Conservation (phyloP, 768 basidiomycete species). For the Ephemerocybe angulata region DNA sequence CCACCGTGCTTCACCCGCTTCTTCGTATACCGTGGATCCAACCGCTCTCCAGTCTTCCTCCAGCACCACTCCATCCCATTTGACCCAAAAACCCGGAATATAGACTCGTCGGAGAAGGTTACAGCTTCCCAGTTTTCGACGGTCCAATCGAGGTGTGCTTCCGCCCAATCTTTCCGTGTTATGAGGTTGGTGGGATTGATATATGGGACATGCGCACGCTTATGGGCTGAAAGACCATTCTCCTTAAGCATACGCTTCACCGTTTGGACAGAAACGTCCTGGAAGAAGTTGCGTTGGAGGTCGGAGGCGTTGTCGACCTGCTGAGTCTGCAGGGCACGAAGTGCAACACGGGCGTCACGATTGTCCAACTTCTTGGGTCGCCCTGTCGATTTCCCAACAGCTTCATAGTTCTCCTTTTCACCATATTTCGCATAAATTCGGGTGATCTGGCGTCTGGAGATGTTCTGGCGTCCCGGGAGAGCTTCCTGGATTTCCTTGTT, state of each 20-base stretch:
- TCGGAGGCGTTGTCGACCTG: conserved; percentile 10
- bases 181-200: background rate
- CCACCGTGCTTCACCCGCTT: conserved; percentile 31
- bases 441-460: conserved; percentile 1
- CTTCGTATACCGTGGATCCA: conserved; percentile 15
- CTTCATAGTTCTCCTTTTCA: conserved; percentile 6
- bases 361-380: background rate
- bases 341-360: background rate
- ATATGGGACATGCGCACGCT: conserved; percentile 13
- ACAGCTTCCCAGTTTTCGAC: conserved; percentile 26
- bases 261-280: conserved; percentile 5
- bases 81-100: conserved; percentile 27
- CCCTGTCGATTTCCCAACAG: background rate
- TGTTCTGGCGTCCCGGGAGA: background rate
- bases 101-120: conserved; percentile 10
- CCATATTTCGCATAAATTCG: conserved; percentile 2
- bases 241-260: background rate
- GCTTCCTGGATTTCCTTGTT: background rate
- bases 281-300: conserved; percentile 14
- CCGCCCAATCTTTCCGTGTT: conserved; percentile 20
- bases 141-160: conserved; percentile 20
- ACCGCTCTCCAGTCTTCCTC: conserved; percentile 20
- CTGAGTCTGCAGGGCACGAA: background rate
- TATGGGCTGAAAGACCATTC: conserved; percentile 3
- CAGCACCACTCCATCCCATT: conserved; percentile 28